Evolutionary conservation across 2,329 filamentous ascomycete species (phyloP).

Genomic region (Colletotrichum sp.): DNA sequence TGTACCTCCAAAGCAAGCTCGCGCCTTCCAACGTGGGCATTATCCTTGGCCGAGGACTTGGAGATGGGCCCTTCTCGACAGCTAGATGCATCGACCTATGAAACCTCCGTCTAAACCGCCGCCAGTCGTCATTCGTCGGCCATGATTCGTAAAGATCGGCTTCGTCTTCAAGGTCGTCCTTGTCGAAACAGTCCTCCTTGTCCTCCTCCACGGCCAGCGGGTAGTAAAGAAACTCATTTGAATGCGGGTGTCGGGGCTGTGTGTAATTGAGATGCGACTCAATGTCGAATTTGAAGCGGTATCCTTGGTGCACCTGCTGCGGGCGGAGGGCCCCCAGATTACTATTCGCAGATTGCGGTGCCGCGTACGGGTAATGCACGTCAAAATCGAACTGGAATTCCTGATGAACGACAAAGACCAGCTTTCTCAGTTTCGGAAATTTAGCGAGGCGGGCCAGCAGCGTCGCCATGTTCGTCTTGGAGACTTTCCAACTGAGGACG

Average conservation of each 20-base stretch:
- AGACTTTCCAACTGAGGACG: constrained; percentile 47
- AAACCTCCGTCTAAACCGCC: constrained; percentile 38
- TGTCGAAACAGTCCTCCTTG: constrained; percentile 26
- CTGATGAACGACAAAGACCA: constrained; percentile 52
- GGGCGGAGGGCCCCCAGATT: constrained; percentile 29
- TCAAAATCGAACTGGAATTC: constrained; percentile 51
- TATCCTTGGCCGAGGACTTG: background rate
- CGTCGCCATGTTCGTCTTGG: constrained; percentile 47
- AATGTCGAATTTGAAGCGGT: constrained; percentile 52
- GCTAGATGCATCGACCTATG: constrained; percentile 32
- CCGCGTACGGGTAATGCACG: constrained; percentile 29
- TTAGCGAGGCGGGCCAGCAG: constrained; percentile 45
- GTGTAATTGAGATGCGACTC: constrained; percentile 50
- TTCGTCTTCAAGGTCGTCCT: constrained; percentile 24
- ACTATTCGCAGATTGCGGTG: background rate
- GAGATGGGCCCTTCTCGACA: constrained; percentile 34
- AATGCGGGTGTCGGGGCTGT: constrained; percentile 45
- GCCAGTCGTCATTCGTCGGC: constrained; percentile 46
- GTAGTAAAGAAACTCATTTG: constrained; percentile 44
- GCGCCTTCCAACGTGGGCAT: constrained; percentile 22
- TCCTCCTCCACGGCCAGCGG: constrained; percentile 36
- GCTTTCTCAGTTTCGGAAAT: constrained; percentile 42
- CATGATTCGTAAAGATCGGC: constrained; percentile 39
- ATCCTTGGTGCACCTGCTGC: constrained; percentile 48
- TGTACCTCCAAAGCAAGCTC: constrained; percentile 24